Base-by-base conservation (phyloP, 2,329 filamentous ascomycete genomes). In the Talaromyces sp. region DNA sequence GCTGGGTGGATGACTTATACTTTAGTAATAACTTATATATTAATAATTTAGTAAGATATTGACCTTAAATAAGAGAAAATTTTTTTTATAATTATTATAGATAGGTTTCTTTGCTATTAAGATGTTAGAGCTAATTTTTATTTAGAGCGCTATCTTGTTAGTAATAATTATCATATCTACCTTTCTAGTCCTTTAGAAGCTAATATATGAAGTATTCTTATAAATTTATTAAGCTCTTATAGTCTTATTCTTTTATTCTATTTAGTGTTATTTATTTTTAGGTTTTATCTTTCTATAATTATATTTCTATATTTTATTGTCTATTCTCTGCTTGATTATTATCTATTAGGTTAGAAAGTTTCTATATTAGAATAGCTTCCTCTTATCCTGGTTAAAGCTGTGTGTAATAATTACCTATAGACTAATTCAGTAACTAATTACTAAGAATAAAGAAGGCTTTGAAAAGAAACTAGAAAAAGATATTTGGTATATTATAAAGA, bases 191-290 rank as follows among this genome's bases (percentile, higher is more conserved):
- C 63, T 71, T 68, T 67, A 68, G 45, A 62, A 63, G 37, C 62
- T 41, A 60, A 69, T 68, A 3, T 73, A 73, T 47, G 67, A 74
- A 67, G 68, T 71, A 58, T 73, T 73, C 63, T 70, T 73, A n/a
- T 66, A 67, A 63, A 61, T 37, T 39, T 68, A 74, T 69, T 66
- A 72, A 52, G 59, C 58, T 25, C 56, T 72, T 17, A 52, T 70
- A 9, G 63, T 43, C 10, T n/a, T 70, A 27, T 69, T 67, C 66
- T 39, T 71, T 35, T 73, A 71, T 62, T 66, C 69, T 10, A 69
- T 65, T 39, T 73, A 67, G 69, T 61, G 59, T 27, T 68, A 73
- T 66, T 56, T 72, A 22, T 65, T 63, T 27, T 58, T 64, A 17
- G 37, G 63, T 43, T 35, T 31, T 39, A 13, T 31, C 43, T 64